phyloP scores from a whole-genome alignment of 495 filamentous ascomycete species.

The Opeltia flavorubescens region DNA sequence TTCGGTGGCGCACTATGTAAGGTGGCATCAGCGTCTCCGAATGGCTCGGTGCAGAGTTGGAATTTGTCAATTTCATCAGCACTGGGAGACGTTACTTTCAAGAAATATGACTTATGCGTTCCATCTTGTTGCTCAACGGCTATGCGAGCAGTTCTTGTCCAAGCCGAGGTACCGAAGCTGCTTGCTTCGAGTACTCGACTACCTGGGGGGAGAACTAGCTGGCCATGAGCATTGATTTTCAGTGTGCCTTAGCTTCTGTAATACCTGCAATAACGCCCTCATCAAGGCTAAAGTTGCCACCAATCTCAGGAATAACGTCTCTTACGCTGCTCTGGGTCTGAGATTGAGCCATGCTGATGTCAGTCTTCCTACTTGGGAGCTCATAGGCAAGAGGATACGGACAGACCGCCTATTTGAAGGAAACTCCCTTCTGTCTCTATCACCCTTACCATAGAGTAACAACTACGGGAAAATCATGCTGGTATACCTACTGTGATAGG shows the following conservation, averaged over 20 bases:
- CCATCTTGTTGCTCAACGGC: slow-evolving; percentile 16
- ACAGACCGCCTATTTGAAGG: no score
- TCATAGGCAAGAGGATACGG: no score
- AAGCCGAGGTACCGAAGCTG: slow-evolving; percentile 15
- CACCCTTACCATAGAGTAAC: no score
- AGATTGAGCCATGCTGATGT: neutral
- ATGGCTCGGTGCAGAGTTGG: neutral
- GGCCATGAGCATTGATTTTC: neutral
- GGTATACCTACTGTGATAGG: no score
- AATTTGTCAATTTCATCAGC: neutral
- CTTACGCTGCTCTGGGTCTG: slow-evolving; percentile 4
- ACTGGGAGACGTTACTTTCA: slow-evolving; percentile 16
- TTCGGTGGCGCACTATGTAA: slow-evolving; percentile 8
- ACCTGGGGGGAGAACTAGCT: slow-evolving; percentile 15
- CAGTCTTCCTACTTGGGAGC: no score
- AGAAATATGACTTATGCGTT: slow-evolving; percentile 20
- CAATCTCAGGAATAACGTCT: slow-evolving; percentile 8
- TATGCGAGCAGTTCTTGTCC: slow-evolving; percentile 17
- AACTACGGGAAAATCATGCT: no score
- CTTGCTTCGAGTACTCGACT: slow-evolving; percentile 13
- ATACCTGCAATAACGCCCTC: slow-evolving; percentile 13
- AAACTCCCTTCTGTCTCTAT: no score
- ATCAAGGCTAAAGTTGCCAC: slow-evolving; percentile 17
- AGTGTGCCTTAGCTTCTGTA: neutral
- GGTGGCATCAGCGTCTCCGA: neutral